phyloP scores from a whole-genome alignment of 768 basidiomycete species.

The Naganishia antarctica region DNA sequence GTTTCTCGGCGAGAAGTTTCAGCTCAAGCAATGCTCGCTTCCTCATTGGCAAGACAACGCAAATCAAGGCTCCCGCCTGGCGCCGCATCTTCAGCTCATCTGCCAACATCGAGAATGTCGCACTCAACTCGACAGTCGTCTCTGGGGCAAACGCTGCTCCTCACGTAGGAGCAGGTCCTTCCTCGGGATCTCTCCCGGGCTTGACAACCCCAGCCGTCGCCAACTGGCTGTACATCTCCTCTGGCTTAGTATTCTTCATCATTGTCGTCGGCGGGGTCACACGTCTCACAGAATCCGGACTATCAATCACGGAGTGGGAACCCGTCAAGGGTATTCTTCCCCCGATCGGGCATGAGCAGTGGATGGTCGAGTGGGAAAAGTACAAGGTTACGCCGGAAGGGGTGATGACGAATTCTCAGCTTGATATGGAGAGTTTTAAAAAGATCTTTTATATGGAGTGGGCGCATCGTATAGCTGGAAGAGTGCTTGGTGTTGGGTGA shows the following conservation, averaged over 20 bases:
- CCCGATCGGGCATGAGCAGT: slow-evolving; percentile 68
- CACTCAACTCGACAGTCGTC: not conserved
- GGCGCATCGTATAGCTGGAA: slow-evolving; percentile 88
- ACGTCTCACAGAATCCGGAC: slow-evolving; percentile 90
- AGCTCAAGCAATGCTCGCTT: not conserved
- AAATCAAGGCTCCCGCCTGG: not conserved
- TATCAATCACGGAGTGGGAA: slow-evolving; percentile 97
- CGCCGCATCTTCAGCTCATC: not conserved
- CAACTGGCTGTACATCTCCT: slow-evolving; percentile 78
- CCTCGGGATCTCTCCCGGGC: not conserved
- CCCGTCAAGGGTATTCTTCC: slow-evolving; percentile 85
- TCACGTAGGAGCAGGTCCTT: not conserved
- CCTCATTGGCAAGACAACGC: not conserved
- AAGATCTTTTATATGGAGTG: slow-evolving; percentile 98
- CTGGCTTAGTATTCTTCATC: slow-evolving; percentile 80
- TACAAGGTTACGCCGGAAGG: slow-evolving; percentile 90
- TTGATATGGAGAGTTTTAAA: slow-evolving; percentile 86
- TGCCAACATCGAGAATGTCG: not conserved
- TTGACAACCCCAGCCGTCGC: slow-evolving; percentile 39
- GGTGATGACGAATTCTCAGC: slow-evolving; percentile 81
- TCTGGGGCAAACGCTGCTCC: not conserved
- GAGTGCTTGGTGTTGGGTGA: slow-evolving; percentile 54
- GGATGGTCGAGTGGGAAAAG: slow-evolving; percentile 86
- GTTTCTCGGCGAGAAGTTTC: not conserved
- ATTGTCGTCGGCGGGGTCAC: slow-evolving; percentile 95